phyloP scores from a whole-genome alignment of 257 asterid species.

The Solanum sparsipilum region DNA sequence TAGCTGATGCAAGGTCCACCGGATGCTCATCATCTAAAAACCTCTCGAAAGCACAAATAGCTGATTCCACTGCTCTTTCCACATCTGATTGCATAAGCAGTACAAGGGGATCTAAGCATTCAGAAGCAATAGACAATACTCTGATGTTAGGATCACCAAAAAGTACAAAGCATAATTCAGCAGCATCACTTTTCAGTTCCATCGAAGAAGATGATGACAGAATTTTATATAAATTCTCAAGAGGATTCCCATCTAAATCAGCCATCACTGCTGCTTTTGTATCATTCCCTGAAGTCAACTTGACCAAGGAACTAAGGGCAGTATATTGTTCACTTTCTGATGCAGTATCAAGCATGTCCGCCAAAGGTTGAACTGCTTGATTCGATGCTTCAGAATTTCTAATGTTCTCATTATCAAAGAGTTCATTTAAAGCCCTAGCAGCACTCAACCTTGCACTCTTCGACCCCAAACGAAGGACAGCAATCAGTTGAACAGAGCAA shows the following conservation, averaged over 20 bases:
- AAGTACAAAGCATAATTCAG: constrained; percentile 56
- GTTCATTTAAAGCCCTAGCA: constrained; percentile 57
- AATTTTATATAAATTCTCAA: constrained; percentile 44
- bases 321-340: constrained; percentile 50
- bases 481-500: constrained; percentile 63
- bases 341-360: constrained; percentile 57
- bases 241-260: constrained; percentile 58
- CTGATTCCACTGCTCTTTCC: constrained; percentile 55
- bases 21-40: constrained; percentile 60
- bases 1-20: constrained; percentile 43
- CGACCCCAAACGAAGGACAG: constrained; percentile 88
- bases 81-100: constrained; percentile 52
- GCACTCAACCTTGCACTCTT: constrained; percentile 68
- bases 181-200: constrained; percentile 63
- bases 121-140: constrained; percentile 38
- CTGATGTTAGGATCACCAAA: constrained; percentile 45
- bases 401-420: constrained; percentile 51
- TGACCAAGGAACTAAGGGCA: constrained; percentile 61
- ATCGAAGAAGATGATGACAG: constrained; percentile 41
- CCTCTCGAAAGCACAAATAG: constrained; percentile 71
- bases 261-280: constrained; percentile 45
- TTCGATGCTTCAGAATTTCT: constrained; percentile 56
- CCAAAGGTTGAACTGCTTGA: constrained; percentile 79
- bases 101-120: constrained; percentile 59
- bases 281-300: constrained; percentile 48